Evolutionary conservation across 2,329 filamentous ascomycete genomes (phyloP).

Genomic region (Fusarium pseudocircinatum): DNA sequence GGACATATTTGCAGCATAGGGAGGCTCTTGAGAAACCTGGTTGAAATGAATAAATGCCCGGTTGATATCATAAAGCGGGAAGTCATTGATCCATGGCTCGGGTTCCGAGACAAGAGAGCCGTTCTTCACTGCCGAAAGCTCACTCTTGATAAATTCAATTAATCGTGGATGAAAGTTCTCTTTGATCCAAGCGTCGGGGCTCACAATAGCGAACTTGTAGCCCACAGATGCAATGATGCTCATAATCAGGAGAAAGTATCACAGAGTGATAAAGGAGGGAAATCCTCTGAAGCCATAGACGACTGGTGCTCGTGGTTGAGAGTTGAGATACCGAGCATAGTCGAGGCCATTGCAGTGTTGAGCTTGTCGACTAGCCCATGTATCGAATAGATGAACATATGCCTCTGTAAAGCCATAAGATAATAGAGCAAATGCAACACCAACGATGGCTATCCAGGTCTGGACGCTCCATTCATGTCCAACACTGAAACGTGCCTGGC

Average conservation of each 20-base stretch:
- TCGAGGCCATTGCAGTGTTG: neutral
- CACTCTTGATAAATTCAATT: neutral
- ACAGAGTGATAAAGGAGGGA: neutral
- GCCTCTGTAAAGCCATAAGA: neutral
- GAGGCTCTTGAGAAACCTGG: neutral
- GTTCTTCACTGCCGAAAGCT: neutral
- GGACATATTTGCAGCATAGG: neutral
- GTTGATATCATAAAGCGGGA: neutral
- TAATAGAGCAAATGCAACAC: neutral
- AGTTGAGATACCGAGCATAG: slow-evolving; percentile 10
- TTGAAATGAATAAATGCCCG: neutral
- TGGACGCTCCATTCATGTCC: neutral
- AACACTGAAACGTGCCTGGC: neutral
- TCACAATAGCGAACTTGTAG: slow-evolving; percentile 6
- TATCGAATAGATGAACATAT: slow-evolving; percentile 4
- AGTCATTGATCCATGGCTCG: neutral
- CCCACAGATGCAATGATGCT: neutral
- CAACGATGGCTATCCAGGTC: neutral
- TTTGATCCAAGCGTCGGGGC: neutral
- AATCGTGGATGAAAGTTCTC: neutral
- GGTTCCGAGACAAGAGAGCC: neutral
- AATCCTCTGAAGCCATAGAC: neutral
- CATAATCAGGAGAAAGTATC: neutral
- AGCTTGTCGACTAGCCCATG: slow-evolving; percentile 3
- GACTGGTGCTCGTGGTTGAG: neutral